Evolutionary conservation across 2,329 filamentous ascomycete species (phyloP).

Genomic region (Aschersonia sp.): DNA sequence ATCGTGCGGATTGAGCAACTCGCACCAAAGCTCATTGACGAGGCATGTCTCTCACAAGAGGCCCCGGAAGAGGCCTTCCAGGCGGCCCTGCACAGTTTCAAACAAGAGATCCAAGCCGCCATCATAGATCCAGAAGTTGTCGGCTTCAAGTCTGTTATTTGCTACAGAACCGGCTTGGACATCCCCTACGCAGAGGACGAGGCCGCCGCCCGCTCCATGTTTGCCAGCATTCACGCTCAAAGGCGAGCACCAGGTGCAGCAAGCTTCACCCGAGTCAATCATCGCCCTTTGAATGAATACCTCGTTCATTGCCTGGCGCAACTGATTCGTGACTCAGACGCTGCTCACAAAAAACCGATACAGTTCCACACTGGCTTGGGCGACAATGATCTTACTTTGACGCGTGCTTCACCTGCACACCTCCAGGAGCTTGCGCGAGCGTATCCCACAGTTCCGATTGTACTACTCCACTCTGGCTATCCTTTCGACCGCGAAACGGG

Average conservation of each 20-base stretch:
- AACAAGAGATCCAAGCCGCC: slow-evolving; percentile 34
- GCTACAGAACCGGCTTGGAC: slow-evolving; percentile 62
- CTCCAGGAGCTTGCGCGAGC: slow-evolving; percentile 58
- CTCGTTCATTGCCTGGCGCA: slow-evolving; percentile 50
- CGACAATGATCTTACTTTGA: slow-evolving; percentile 61
- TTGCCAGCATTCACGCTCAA: slow-evolving; percentile 19
- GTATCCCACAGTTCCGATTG: slow-evolving; percentile 56
- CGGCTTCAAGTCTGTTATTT: slow-evolving; percentile 73
- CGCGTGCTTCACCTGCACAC: slow-evolving; percentile 57
- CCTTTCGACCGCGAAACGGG: slow-evolving; percentile 67
- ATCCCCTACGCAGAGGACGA: slow-evolving; percentile 32
- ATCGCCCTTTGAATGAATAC: slow-evolving; percentile 52
- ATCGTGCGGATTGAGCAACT: slow-evolving; percentile 68
- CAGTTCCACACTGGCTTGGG: slow-evolving; percentile 77
- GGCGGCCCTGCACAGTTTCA: slow-evolving; percentile 20
- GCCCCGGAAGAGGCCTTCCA: slow-evolving; percentile 12
- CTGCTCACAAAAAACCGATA: slow-evolving; percentile 48
- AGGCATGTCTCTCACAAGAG: slow-evolving; percentile 20
- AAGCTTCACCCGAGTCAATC: slow-evolving; percentile 39
- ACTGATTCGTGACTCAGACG: slow-evolving; percentile 32
- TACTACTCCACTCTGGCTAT: slow-evolving; percentile 68
- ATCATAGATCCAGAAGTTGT: slow-evolving; percentile 53
- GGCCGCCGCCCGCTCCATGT: slow-evolving; percentile 23
- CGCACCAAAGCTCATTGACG: slow-evolving; percentile 45
- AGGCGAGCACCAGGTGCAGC: slow-evolving; percentile 5